Evolutionary conservation across 108 stramenopile species (phyloP).

Genomic region (Stephanodiscus triporus): DNA sequence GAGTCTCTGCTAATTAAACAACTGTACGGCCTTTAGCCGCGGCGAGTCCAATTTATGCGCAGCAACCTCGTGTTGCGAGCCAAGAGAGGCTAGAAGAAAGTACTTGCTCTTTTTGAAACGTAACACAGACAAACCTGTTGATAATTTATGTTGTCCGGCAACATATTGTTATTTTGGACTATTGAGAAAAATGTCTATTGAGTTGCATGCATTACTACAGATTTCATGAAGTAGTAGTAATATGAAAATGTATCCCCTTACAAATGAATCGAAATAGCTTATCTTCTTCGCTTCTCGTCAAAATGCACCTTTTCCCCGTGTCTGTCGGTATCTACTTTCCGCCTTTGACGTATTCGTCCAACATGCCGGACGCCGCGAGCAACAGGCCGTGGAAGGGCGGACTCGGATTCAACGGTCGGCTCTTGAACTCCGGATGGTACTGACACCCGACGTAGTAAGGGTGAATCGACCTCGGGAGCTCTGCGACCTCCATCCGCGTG

Average conservation of each 20-base stretch:
- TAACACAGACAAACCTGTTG: no score
- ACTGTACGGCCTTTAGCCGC: no score
- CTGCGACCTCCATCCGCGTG: slow-evolving; percentile 97
- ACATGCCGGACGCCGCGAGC: slow-evolving; percentile 80
- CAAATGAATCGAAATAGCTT: background rate
- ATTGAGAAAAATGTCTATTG: no score
- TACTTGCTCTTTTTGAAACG: no score
- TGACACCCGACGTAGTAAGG: slow-evolving; percentile 98
- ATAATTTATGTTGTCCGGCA: no score
- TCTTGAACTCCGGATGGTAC: slow-evolving; percentile 99
- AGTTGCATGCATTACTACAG: no score
- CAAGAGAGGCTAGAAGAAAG: no score
- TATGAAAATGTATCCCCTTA: background rate
- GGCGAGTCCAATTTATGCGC: no score
- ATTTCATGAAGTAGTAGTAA: no score
- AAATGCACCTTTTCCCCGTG: background rate
- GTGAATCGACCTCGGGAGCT: slow-evolving; percentile 86
- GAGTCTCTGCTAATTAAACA: no score
- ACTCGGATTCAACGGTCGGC: slow-evolving; percentile 93
- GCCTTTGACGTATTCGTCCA: slow-evolving; percentile 59
- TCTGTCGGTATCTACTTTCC: slow-evolving; percentile 4
- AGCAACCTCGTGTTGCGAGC: no score
- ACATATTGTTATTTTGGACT: no score
- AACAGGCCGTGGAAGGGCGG: slow-evolving; percentile 97
- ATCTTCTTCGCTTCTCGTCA: background rate